Base-by-base conservation (phyloP, 805 yeast genomes). In the Dipodascus geniculatus region DNA sequence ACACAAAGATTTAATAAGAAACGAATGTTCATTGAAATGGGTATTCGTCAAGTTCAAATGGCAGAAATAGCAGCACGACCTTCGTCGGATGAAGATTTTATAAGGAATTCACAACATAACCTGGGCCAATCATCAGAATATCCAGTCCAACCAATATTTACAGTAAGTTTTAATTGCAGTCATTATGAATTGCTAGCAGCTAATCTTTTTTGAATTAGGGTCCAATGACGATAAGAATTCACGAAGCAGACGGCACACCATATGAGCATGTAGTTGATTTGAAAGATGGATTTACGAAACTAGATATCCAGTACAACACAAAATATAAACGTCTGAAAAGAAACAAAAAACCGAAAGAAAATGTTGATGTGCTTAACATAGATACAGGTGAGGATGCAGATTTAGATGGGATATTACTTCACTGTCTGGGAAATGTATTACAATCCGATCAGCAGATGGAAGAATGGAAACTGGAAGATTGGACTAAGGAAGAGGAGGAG, bases 241-340 rank as follows among this genome's bases (percentile, higher is more conserved):
- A 93, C 65, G 99, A 93, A 64, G 95, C 96, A 0, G 98, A 93
- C 67, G 99, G 99, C 6, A 88, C 98, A 0, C 99, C 99, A 0
- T 93, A 93, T 64, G 99, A 93, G 63, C 99, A 93, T 66, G 91
- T 93, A 50, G 96, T 93, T 22, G 95, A 88, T 59, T 72, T 93
- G 52, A 87, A 88, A 61, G 97, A 91, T 48, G 78, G 81, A 1
- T 81, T 82, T 59, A 87, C 96, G 0, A 88, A 87, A 63, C 73
- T 93, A 48, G 99, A 93, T 63, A 88, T 93, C 50, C 98, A 88
- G 64, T 93, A 93, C 69, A 93, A 93, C 68, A 88, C 98, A 3
- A 91, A 89, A 66, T 88, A 87, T 65, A 87, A 88, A 68, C 80
- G 96, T 57, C 69, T 85, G 55, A 87, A 84, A 62, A 81, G 87